A percentile compares a stretch with the other conserved stretches of the same genome.
These are phyloP conservation scores for Ophiostoma ulmi DNA, from an alignment of 2,329 filamentous ascomycete genomes.

Conservation along the genomic window DNA sequence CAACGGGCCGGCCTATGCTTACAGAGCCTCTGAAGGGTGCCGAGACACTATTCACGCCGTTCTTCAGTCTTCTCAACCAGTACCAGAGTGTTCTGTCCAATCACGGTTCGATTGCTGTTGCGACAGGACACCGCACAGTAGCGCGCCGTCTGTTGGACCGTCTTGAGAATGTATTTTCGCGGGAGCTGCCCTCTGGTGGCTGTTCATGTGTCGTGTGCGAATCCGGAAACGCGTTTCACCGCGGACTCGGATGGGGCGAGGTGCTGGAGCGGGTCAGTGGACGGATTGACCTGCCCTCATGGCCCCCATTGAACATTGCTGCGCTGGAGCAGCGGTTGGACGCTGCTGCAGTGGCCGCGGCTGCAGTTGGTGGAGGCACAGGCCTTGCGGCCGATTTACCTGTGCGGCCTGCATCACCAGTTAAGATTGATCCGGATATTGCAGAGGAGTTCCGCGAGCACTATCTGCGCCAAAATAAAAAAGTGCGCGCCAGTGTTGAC, in stretches of 20 bases:
- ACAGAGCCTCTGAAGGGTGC: constrained; percentile 62
- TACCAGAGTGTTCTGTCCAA: constrained; percentile 76
- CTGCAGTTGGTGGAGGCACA: constrained; percentile 24
- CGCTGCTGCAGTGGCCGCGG: constrained; percentile 39
- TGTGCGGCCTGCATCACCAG: constrained; percentile 53
- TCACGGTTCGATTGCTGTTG: constrained; percentile 86
- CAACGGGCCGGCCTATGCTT: constrained; percentile 41
- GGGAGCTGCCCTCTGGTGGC: constrained; percentile 81
- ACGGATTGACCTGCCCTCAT: constrained; percentile 74
- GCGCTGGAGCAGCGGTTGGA: constrained; percentile 57
- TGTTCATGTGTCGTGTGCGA: constrained; percentile 84
- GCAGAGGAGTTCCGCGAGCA: constrained; percentile 90
- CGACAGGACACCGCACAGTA: constrained; percentile 92
- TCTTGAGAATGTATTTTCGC: constrained; percentile 87
- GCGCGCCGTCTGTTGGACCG: constrained; percentile 83
- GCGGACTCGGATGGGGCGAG: constrained; percentile 88
- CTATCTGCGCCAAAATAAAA: constrained; percentile 85
- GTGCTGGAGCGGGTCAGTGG: constrained; percentile 90
- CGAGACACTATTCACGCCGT: constrained; percentile 72
- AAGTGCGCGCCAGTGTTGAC: constrained; percentile 86
- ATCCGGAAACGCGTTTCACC: constrained; percentile 49
- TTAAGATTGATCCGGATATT: constrained; percentile 86
- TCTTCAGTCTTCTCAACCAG: constrained; percentile 77
- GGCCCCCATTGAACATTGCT: constrained; percentile 80
- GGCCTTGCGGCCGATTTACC: constrained; percentile 35